These are phyloP conservation scores for Effrenium voratum DNA, from an alignment of 73 alveolate genomes.

Conservation along the genomic window DNA sequence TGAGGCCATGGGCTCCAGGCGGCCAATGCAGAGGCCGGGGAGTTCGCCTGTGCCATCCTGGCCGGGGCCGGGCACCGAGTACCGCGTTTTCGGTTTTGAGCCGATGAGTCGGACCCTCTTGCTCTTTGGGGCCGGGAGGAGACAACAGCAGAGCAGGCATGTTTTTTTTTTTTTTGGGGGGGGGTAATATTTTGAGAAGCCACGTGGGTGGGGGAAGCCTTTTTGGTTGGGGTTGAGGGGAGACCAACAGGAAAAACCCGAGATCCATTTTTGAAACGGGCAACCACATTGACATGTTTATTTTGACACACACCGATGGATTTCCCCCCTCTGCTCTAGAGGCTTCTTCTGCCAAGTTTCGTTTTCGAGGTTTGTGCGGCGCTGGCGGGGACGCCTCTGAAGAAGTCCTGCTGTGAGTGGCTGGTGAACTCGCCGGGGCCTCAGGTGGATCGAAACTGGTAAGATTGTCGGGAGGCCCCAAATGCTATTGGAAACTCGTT, in stretches of 20 bases:
- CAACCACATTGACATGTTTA: not conserved
- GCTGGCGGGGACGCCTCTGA: constrained; percentile 40
- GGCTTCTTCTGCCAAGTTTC: not conserved
- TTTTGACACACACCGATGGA: not conserved
- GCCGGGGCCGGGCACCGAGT: constrained; percentile 5
- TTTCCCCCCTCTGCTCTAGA: not conserved
- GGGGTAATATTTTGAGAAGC: too few relatives aligned
- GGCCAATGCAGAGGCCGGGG: constrained; percentile 47
- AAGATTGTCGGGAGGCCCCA: not conserved
- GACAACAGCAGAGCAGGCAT: too few relatives aligned
- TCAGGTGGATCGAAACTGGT: not conserved
- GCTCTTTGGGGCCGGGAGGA: too few relatives aligned
- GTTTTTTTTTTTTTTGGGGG: too few relatives aligned
- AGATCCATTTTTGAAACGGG: too few relatives aligned
- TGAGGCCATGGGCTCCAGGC: constrained; percentile 75
- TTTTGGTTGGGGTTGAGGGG: too few relatives aligned
- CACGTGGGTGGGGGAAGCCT: too few relatives aligned
- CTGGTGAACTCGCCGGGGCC: constrained; percentile 49
- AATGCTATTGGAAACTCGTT: not conserved
- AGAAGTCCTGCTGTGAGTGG: constrained; percentile 60
- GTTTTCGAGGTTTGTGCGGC: constrained; percentile 33
- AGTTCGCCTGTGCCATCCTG: constrained; percentile 48
- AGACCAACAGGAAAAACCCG: too few relatives aligned
- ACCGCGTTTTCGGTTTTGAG: too few relatives aligned
- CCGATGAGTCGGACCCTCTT: too few relatives aligned